Conservation (phyloP, 1,139 yeast genomes). For the Taphrina deformans region DNA sequence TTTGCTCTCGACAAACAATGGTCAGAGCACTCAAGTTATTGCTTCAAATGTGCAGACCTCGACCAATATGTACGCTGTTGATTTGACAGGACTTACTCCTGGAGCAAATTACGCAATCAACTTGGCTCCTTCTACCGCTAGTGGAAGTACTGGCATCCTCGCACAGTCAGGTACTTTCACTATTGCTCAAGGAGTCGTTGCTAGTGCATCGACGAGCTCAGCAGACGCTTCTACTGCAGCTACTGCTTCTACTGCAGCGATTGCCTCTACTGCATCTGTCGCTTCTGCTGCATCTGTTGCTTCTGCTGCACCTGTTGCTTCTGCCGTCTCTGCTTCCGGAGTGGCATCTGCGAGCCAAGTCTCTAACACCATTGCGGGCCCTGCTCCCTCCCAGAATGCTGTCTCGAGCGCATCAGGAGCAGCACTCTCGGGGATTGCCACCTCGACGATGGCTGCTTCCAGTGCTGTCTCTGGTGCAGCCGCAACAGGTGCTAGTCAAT, state of each 20-base stretch:
- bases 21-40: conserved; percentile 14
- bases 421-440: not conserved
- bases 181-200: conserved; percentile 10
- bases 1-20: conserved; percentile 18
- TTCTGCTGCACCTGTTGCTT: not conserved
- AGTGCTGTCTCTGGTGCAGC: not conserved
- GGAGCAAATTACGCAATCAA: conserved; percentile 27
- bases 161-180: conserved; percentile 29
- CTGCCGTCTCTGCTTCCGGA: not conserved
- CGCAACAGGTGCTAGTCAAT: not conserved
- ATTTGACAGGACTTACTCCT: conserved; percentile 20
- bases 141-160: conserved; percentile 19
- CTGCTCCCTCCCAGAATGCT: not conserved
- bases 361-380: not conserved
- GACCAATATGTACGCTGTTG: conserved; percentile 4
- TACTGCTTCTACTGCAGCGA: not conserved
- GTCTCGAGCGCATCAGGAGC: not conserved
- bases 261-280: not conserved
- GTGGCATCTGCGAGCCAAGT: not conserved
- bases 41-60: conserved; percentile 18
- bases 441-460: not conserved
- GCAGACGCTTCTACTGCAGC: not conserved
- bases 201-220: not conserved
- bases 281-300: not conserved
- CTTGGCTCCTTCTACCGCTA: conserved; percentile 14